Percentiles rank a stretch among this genome's conserved stretches.
Conservation (phyloP, 495 filamentous ascomycete species). For the Mycothermus thermophilus region DNA sequence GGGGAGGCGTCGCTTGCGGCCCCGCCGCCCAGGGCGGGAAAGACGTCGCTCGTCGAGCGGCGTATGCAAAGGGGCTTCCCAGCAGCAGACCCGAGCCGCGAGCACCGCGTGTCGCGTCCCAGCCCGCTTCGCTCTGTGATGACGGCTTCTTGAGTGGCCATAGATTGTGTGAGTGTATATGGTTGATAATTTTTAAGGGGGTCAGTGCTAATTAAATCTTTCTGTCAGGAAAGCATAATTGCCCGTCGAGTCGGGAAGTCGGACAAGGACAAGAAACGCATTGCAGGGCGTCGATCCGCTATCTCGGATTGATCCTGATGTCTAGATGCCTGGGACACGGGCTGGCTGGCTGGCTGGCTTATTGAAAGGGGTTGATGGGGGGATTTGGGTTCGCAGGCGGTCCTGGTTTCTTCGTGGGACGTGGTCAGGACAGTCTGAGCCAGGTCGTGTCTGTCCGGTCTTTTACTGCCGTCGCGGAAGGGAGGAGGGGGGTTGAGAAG, state of each 20-base stretch:
- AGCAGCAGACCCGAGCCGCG: constrained; percentile 19
- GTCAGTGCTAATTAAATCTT: too few relatives aligned
- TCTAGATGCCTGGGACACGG: constrained; percentile 7
- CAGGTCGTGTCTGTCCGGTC: constrained; percentile 17
- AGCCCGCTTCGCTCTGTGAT: constrained; percentile 47
- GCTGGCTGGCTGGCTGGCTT: constrained; percentile 5
- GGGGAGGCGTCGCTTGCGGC: too few relatives aligned
- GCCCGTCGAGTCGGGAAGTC: constrained; percentile 16
- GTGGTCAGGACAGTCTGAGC: constrained; percentile 1
- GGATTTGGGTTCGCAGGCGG: too few relatives aligned
- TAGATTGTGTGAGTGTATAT: too few relatives aligned
- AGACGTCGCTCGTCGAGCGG: constrained; percentile 23
- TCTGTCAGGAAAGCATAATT: constrained; percentile 4
- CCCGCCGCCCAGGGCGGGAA: constrained; percentile 9
- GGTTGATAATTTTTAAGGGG: too few relatives aligned
- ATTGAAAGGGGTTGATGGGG: too few relatives aligned
- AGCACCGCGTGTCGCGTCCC: constrained; percentile 33
- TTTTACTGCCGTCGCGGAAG: constrained; percentile 12
- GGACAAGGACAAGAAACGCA: constrained; percentile 9
- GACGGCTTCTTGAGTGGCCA: constrained; percentile 43
- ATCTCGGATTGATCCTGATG: too few relatives aligned
- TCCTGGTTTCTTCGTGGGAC: too few relatives aligned
- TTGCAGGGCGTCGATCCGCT: constrained; percentile 16
- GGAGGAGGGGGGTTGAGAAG: constrained; percentile 7
- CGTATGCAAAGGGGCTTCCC: constrained; percentile 29